These are phyloP conservation scores for Fusarium beomiforme DNA, from an alignment of 2,329 filamentous ascomycete genomes.

Conservation along the genomic window DNA sequence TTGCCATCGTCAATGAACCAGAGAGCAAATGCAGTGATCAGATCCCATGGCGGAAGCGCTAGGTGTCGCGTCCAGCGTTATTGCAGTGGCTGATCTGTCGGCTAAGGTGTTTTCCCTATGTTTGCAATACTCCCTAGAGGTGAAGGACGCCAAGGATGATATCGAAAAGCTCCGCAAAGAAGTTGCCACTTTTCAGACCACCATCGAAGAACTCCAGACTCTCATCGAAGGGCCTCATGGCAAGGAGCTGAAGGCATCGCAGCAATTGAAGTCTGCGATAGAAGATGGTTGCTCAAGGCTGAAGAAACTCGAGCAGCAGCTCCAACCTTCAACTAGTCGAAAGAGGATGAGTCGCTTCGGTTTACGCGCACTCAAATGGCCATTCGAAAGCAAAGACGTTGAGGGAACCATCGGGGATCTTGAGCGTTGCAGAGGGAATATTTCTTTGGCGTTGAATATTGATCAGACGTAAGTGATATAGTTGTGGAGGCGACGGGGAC, in stretches of 20 bases:
- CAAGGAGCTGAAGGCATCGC: too few relatives aligned
- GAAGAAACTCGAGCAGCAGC: too few relatives aligned
- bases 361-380: slow-evolving; percentile 24
- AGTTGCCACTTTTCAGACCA: too few relatives aligned
- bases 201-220: too few relatives aligned
- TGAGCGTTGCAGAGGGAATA: not conserved
- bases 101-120: not conserved
- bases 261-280: too few relatives aligned
- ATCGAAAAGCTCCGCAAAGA: too few relatives aligned
- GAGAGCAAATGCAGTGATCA: not conserved
- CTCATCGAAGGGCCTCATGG: too few relatives aligned
- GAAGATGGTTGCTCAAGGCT: too few relatives aligned
- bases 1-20: not conserved
- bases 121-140: not conserved
- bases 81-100: not conserved
- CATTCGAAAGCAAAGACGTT: not conserved
- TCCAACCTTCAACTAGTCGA: too few relatives aligned
- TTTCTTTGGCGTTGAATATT: not conserved
- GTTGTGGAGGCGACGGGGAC: too few relatives aligned
- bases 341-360: too few relatives aligned
- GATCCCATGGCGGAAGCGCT: not conserved
- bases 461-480: not conserved
- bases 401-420: not conserved
- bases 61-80: not conserved
- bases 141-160: not conserved